Conservation (phyloP, 352 stramenopile genomes). For the Phytophthora podocarpi region DNA sequence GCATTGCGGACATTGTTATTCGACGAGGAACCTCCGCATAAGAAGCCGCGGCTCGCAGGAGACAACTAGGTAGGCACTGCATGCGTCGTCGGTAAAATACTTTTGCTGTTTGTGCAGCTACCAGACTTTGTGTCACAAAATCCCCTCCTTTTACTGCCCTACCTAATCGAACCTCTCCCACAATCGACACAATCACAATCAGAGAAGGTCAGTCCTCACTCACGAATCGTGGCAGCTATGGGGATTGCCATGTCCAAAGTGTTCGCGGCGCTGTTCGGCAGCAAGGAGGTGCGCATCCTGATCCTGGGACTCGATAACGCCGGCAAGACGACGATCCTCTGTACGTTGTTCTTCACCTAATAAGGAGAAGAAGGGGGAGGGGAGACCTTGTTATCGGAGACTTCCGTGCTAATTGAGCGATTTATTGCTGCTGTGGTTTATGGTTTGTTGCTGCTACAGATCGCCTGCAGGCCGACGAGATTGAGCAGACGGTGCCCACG, state of each 20-base stretch:
- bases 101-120: no score
- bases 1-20: slow-evolving; percentile 31
- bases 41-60: slow-evolving; percentile 56
- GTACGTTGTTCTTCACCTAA: slow-evolving; percentile 55
- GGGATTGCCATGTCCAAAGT: slow-evolving; percentile 98
- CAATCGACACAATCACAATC: slow-evolving; percentile 18
- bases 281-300: slow-evolving; percentile 99
- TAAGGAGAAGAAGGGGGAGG: background rate
- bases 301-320: slow-evolving; percentile 99
- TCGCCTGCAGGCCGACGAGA: slow-evolving; percentile 91
- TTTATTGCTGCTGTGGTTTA: background rate
- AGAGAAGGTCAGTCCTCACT: slow-evolving; percentile 26
- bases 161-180: slow-evolving; percentile 21
- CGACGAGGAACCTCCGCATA: slow-evolving; percentile 50
- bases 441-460: slow-evolving; percentile 49
- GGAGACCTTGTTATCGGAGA: no score
- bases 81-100: slow-evolving; percentile 9
- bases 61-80: slow-evolving; percentile 29
- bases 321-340: slow-evolving; percentile 99
- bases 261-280: slow-evolving; percentile 98
- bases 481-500: slow-evolving; percentile 98
- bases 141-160: slow-evolving; percentile 9
- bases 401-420: slow-evolving; percentile 5
- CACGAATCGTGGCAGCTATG: no score
- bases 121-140: slow-evolving; percentile 16